phyloP scores from a whole-genome alignment of 192 early-diverging fungal species.

The Backusella mclennaniae region DNA sequence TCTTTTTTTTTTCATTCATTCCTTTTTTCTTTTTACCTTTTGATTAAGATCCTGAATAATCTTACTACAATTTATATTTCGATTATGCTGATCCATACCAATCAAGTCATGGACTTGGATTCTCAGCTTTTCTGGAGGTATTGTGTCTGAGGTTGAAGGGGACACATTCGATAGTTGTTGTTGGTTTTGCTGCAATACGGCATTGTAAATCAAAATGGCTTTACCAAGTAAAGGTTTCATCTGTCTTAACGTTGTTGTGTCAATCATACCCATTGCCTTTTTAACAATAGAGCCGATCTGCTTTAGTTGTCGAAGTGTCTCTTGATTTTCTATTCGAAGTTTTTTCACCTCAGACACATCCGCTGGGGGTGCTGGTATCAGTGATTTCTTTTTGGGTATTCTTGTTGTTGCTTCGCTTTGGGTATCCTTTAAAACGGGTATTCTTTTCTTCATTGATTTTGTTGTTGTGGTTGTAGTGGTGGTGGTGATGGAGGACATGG shows the following conservation, averaged over 20 bases:
- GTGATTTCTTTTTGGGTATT: neutral
- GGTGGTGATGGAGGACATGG: neutral
- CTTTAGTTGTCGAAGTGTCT: neutral
- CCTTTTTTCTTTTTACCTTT: neutral
- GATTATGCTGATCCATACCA: neutral
- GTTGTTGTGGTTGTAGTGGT: neutral
- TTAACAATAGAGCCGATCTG: neutral
- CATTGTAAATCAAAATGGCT: neutral
- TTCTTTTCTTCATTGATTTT: neutral
- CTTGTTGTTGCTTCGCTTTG: neutral
- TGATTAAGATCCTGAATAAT: neutral
- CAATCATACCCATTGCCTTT: constrained; percentile 7
- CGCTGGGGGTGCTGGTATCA: neutral
- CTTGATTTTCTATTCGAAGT: neutral
- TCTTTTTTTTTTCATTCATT: neutral
- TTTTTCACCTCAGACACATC: neutral
- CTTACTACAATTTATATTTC: neutral
- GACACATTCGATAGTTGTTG: neutral
- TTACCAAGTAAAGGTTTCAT: neutral
- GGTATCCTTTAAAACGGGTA: neutral
- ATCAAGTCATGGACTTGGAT: neutral
- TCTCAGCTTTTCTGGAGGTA: neutral
- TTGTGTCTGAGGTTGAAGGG: neutral
- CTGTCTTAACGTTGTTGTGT: neutral
- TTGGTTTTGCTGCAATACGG: neutral